phyloP scores from a whole-genome alignment of 2,329 filamentous ascomycete genomes.

The Colletotrichum magnum region DNA sequence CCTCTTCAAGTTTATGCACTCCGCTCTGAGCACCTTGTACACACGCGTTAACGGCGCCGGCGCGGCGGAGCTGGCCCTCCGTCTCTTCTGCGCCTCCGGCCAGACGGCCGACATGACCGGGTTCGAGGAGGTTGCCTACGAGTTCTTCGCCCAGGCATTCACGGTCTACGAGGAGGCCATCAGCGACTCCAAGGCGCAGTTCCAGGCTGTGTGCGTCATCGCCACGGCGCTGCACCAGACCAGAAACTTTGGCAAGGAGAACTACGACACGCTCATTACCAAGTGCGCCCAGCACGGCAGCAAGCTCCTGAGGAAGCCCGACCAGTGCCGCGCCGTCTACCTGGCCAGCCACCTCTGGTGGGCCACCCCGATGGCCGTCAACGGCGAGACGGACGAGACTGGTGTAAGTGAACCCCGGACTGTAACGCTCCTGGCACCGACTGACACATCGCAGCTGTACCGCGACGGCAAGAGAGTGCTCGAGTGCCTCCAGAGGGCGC shows the following conservation, averaged over 20 bases:
- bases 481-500: slow-evolving; percentile 93
- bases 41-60: slow-evolving; percentile 83
- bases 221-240: slow-evolving; percentile 90
- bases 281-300: slow-evolving; percentile 97
- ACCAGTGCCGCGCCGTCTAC: slow-evolving; percentile 97
- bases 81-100: slow-evolving; percentile 91
- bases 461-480: slow-evolving; percentile 97
- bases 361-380: slow-evolving; percentile 86
- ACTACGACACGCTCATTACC: slow-evolving; percentile 98
- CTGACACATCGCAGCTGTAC: slow-evolving; percentile 77
- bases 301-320: slow-evolving; percentile 96
- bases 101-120: slow-evolving; percentile 92
- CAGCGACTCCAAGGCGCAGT: slow-evolving; percentile 95
- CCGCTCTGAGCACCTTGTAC: slow-evolving; percentile 87
- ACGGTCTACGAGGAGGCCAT: slow-evolving; percentile 98
- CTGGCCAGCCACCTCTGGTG: slow-evolving; percentile 98
- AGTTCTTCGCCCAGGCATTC: slow-evolving; percentile 98
- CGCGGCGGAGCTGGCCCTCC: slow-evolving; percentile 88
- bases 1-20: slow-evolving; percentile 96
- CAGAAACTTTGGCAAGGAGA: slow-evolving; percentile 93
- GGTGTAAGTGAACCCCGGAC: slow-evolving; percentile 68
- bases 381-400: slow-evolving; percentile 85
- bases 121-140: slow-evolving; percentile 96
- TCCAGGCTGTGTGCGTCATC: slow-evolving; percentile 96
- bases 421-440: slow-evolving; percentile 26